phyloP scores from a whole-genome alignment of 2,329 filamentous ascomycete genomes.

The Fusarium ramigenum region DNA sequence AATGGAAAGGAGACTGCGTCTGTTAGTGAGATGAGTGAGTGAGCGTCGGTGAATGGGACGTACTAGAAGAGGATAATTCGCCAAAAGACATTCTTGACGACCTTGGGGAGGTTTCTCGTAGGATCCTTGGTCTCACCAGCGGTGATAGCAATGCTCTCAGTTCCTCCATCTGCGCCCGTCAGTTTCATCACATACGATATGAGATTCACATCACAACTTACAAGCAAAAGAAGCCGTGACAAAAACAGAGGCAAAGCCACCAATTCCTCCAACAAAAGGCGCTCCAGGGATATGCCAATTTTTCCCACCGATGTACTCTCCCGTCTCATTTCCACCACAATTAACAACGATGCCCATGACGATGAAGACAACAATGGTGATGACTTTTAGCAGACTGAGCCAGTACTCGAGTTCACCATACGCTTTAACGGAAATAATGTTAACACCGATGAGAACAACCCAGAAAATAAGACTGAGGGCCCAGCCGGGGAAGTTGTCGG shows the following conservation, averaged over 20 bases:
- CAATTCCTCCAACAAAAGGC: conserved; percentile 72
- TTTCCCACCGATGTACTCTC: conserved; percentile 66
- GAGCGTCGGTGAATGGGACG: background rate
- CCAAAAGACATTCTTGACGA: conserved; percentile 74
- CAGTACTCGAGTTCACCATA: conserved; percentile 62
- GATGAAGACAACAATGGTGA: conserved; percentile 68
- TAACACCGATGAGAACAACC: conserved; percentile 59
- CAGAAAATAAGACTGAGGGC: conserved; percentile 70
- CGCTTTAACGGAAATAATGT: conserved; percentile 47
- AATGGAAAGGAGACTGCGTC: conserved; percentile 49
- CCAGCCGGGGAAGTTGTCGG: conserved; percentile 69
- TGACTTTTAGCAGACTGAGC: conserved; percentile 64
- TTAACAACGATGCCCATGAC: conserved; percentile 66
- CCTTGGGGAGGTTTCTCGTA: conserved; percentile 66
- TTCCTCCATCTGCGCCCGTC: conserved; percentile 54
- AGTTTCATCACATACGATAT: background rate
- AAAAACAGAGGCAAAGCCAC: conserved; percentile 69
- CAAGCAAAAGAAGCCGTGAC: conserved; percentile 67
- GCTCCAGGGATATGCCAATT: conserved; percentile 68
- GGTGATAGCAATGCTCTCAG: conserved; percentile 72
- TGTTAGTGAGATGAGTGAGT: background rate
- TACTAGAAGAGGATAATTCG: conserved; percentile 64
- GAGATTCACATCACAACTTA: conserved; percentile 44
- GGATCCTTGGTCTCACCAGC: conserved; percentile 73
- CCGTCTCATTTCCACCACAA: conserved; percentile 62